Percentiles rank a stretch among this genome's conserved stretches.
Evolutionary conservation across 2,329 filamentous ascomycete species (phyloP).

Genomic region (Immersiporthe knoxdaviesiana): DNA sequence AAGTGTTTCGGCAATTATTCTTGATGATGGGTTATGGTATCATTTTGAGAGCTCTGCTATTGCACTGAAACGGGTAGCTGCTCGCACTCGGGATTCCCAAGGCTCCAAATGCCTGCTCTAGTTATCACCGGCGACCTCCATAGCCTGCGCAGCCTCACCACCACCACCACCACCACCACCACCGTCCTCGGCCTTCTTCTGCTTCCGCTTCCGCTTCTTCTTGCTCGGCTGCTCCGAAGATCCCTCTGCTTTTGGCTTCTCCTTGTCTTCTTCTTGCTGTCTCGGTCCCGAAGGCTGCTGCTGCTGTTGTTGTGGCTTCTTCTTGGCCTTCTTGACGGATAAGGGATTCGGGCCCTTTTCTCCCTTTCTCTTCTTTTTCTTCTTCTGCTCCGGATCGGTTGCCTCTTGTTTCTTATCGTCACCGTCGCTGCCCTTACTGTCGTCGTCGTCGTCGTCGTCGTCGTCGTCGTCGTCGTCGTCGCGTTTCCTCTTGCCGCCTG

Average conservation of each 20-base stretch:
- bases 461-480: slow-evolving; percentile 41
- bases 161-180: slow-evolving; percentile 30
- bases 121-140: slow-evolving; percentile 10
- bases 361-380: slow-evolving; percentile 38
- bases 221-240: slow-evolving; percentile 37
- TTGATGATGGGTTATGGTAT: slow-evolving; percentile 9
- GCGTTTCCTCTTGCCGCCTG: slow-evolving; percentile 55
- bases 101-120: background rate
- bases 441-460: slow-evolving; percentile 36
- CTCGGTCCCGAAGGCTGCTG: slow-evolving; percentile 7
- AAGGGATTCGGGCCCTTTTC: slow-evolving; percentile 41
- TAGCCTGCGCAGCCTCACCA: slow-evolving; percentile 28
- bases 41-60: slow-evolving; percentile 1
- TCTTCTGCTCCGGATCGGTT: slow-evolving; percentile 37
- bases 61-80: background rate
- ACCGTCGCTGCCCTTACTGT: slow-evolving; percentile 39
- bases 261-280: slow-evolving; percentile 15
- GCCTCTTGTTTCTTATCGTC: slow-evolving; percentile 30
- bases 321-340: slow-evolving; percentile 35
- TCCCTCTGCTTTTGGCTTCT: slow-evolving; percentile 30
- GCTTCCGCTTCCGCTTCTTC: slow-evolving; percentile 44
- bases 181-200: slow-evolving; percentile 33
- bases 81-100: background rate
- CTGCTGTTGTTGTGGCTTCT: background rate
- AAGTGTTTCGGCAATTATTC: background rate